phyloP scores from a whole-genome alignment of 352 stramenopile species.

The Thraustotheca clavata region DNA sequence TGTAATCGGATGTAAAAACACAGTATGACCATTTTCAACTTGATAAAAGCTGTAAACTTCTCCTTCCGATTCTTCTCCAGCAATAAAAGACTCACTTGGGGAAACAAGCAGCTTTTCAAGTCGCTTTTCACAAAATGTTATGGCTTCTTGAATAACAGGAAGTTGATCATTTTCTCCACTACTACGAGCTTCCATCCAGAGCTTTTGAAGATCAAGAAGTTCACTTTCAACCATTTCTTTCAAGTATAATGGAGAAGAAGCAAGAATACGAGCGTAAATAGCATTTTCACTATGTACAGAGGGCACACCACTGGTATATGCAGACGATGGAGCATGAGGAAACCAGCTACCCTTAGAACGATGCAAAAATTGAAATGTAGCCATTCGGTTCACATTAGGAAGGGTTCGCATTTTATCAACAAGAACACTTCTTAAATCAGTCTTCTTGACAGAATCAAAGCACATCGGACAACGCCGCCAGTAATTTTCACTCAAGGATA shows the following conservation, averaged over 20 bases:
- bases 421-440: constrained; percentile 59
- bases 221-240: constrained; percentile 47
- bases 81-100: constrained; percentile 21
- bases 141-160: constrained; percentile 72
- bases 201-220: constrained; percentile 53
- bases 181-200: constrained; percentile 65
- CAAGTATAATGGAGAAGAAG: constrained; percentile 59
- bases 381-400: constrained; percentile 39
- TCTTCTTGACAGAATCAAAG: constrained; percentile 80
- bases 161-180: constrained; percentile 62
- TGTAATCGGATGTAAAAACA: constrained; percentile 84
- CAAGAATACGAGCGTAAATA: constrained; percentile 61
- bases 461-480: constrained; percentile 83
- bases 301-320: constrained; percentile 34
- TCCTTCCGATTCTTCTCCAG: constrained; percentile 10
- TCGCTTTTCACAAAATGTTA: constrained; percentile 52
- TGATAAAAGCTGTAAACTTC: constrained; percentile 83
- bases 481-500: constrained; percentile 82
- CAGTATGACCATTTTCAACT: constrained; percentile 73
- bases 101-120: constrained; percentile 32
- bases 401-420: constrained; percentile 49
- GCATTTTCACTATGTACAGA: constrained; percentile 60
- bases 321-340: constrained; percentile 35
- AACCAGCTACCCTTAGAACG: constrained; percentile 62
- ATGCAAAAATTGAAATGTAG: constrained; percentile 69